phyloP scores from a whole-genome alignment of 1,284 basidiomycete species.

The Moniliella sp. region DNA sequence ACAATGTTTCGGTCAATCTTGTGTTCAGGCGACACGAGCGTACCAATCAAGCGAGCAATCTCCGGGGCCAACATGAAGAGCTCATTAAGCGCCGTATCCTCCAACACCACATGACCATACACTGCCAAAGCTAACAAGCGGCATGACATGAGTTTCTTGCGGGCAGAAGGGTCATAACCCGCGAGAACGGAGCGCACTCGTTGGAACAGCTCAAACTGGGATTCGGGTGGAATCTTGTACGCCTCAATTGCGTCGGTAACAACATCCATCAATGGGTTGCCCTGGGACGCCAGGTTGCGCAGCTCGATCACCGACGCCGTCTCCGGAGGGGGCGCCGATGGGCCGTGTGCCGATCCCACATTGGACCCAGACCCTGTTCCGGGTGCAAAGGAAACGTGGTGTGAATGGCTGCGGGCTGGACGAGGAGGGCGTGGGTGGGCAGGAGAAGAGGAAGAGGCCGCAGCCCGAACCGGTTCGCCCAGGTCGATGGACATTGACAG shows the following conservation, averaged over 20 bases:
- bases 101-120: constrained; percentile 39
- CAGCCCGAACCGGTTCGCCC: background rate
- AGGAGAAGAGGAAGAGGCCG: background rate
- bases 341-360: background rate
- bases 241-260: constrained; percentile 52
- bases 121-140: constrained; percentile 71
- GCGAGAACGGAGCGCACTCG: constrained; percentile 59
- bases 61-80: constrained; percentile 88
- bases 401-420: background rate
- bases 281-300: constrained; percentile 4
- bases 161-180: constrained; percentile 44
- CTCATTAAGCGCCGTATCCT: constrained; percentile 54
- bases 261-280: constrained; percentile 34
- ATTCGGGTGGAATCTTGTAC: constrained; percentile 55
- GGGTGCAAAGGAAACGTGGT: background rate
- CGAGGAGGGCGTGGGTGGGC: background rate
- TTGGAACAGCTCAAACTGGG: constrained; percentile 72
- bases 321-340: constrained; percentile 4
- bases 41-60: constrained; percentile 37
- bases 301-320: constrained; percentile 18
- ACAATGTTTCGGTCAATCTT: constrained; percentile 36
- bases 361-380: background rate
- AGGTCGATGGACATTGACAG: background rate
- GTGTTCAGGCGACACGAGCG: constrained; percentile 12
- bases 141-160: constrained; percentile 59